phyloP scores from a whole-genome alignment of 2,329 filamentous ascomycete species.

The Bipolaris sorokiniana region DNA sequence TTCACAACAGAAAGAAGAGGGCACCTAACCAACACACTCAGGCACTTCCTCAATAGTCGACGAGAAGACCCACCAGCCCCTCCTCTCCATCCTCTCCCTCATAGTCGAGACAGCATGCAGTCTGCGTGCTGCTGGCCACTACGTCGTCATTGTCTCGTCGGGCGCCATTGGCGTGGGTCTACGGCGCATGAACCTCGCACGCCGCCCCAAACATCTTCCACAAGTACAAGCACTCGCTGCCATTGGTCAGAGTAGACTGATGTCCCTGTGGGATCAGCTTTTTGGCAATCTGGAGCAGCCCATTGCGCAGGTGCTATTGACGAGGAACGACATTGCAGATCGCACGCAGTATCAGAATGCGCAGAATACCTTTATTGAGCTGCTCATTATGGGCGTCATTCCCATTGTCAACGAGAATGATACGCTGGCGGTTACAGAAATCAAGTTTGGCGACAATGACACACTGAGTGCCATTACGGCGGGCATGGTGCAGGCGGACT shows the following conservation, averaged over 20 bases:
- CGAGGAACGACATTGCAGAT: slow-evolving; percentile 95
- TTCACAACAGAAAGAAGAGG: slow-evolving; percentile 25
- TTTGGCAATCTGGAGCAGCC: slow-evolving; percentile 89
- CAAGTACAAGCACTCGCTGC: slow-evolving; percentile 92
- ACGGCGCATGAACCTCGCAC: slow-evolving; percentile 84
- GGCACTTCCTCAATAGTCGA: slow-evolving; percentile 99
- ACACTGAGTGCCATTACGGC: slow-evolving; percentile 95
- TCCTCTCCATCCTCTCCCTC: slow-evolving; percentile 85
- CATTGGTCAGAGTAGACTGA: slow-evolving; percentile 92
- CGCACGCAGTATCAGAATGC: slow-evolving; percentile 95
- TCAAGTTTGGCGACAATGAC: slow-evolving; percentile 99
- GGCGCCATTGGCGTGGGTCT: slow-evolving; percentile 95
- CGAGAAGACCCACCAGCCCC: slow-evolving; percentile 90
- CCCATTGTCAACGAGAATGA: slow-evolving; percentile 99
- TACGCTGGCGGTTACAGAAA: slow-evolving; percentile 94
- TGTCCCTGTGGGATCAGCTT: slow-evolving; percentile 92
- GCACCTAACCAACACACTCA: slow-evolving; percentile 53
- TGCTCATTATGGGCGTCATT: slow-evolving; percentile 93
- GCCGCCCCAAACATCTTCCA: slow-evolving; percentile 87
- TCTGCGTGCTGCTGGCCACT: slow-evolving; percentile 87
- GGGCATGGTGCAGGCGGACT: slow-evolving; percentile 95
- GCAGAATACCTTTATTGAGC: slow-evolving; percentile 89
- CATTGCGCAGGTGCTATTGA: slow-evolving; percentile 92
- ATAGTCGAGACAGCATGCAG: slow-evolving; percentile 94
- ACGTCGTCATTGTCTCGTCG: slow-evolving; percentile 94